Evolutionary conservation across 2,329 filamentous ascomycete species (phyloP), one percentile per base, ranked within the genome.

Genomic region (Diplodia mutila): DNA sequence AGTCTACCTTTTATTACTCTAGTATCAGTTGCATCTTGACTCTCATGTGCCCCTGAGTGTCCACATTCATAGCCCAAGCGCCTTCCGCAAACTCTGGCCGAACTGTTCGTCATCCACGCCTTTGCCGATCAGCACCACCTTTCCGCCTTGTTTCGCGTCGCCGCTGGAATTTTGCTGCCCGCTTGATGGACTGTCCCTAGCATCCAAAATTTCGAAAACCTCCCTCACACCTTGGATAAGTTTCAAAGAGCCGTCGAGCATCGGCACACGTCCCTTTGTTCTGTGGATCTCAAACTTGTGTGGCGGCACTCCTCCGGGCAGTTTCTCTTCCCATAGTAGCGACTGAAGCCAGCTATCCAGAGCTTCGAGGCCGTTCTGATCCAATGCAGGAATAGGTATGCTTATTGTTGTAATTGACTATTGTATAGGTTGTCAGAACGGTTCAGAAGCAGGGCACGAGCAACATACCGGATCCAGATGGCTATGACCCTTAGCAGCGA

Each of bases 191-290:
- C 57, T 67, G 23, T 73, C 70, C 18, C 23, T 65, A 7, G 65
- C 82, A 71, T 97, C 93, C 27, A 92, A 87, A 27, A 98, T 91
- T 74, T 99, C 95, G 77, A 98, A 99, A 18, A 98, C 86, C 73
- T 97, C 94, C 65, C 94, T 84, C 0, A 99, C 95, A 1, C 94
- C 95, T 78, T 99, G 95, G 8, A 98, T 84, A 70, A 98, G 87
- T 76, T 92, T 91, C 52, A 88, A 81, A 0, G 83, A 81, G 1
- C 92, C 92, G 49, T 57, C 51, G 0, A 81, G 75, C 21, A 94
- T 82, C 0, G 86, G 82, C 7, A 98, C 78, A 2, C 92, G 87
- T 0, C 93, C 94, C 77, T 99, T 99, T 42, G 93, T 82, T 14
- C 95, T 87, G 75, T 99, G 94, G 25, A 98, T 89, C 73, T 97